Percentiles rank a stretch among this genome's conserved stretches.
Conservation (phyloP, 2,329 filamentous ascomycete genomes). For the Fusarium veterinarium region DNA sequence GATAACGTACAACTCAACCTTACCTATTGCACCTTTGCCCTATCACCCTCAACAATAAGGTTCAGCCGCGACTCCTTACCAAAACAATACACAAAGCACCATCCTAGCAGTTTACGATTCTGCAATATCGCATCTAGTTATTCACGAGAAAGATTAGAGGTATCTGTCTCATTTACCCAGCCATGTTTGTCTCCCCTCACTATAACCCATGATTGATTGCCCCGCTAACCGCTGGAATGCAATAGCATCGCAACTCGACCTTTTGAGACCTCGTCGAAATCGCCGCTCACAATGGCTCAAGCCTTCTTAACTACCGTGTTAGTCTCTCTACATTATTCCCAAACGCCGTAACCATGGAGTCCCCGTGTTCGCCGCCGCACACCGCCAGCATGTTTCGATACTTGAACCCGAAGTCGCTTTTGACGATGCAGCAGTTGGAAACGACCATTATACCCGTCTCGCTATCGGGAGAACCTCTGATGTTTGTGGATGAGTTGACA, state of each 20-base stretch:
- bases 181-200: conserved; percentile 27
- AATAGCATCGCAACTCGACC: conserved; percentile 32
- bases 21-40: conserved; percentile 17
- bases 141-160: conserved; percentile 7
- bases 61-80: conserved; percentile 1
- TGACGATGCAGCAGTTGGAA: conserved; percentile 47
- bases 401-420: conserved; percentile 49
- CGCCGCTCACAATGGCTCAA: conserved; percentile 51
- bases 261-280: conserved; percentile 28
- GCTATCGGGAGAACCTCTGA: conserved; percentile 22
- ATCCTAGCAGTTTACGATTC: conserved; percentile 19
- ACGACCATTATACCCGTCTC: conserved; percentile 49
- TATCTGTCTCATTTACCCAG: conserved; percentile 29
- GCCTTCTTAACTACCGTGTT: conserved; percentile 57
- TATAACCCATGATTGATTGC: conserved; percentile 45
- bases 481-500: conserved; percentile 32
- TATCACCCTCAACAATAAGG: conserved; percentile 33
- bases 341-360: not conserved
- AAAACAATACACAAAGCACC: conserved; percentile 16
- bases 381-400: conserved; percentile 47
- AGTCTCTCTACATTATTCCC: conserved; percentile 39
- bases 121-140: conserved; percentile 12
- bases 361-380: conserved; percentile 13
- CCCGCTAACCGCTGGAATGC: conserved; percentile 58
- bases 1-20: conserved; percentile 10